Evolutionary conservation across 768 basidiomycete species (phyloP), one percentile per base, ranked within the genome.

Genomic region (Cubamyces lactineus): DNA sequence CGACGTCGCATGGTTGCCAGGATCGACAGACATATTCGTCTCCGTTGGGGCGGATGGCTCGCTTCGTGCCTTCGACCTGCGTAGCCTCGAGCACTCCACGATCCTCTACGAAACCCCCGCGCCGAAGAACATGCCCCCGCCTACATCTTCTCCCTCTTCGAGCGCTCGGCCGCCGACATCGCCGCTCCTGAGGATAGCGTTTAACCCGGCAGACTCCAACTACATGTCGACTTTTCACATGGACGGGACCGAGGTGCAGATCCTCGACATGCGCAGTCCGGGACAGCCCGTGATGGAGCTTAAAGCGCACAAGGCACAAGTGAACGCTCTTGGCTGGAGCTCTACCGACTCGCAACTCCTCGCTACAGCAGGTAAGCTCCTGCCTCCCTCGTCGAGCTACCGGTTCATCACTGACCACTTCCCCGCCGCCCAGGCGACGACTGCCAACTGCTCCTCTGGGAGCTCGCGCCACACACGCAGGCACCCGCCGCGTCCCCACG

Each of bases 1-100:
- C 77, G 95, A 98, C 72, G 95, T 97, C 43, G 95, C 94, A n/a
- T 99, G 97, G 96, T 84, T 98, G 13, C 97, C 97, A 5, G 86
- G 88, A 24, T 96, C 94, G 9, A 94, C 93, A 13, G 95, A 98
- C 72, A 94, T 98, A 66, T 99, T 99, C 73, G 95, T 98, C 40
- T 97, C 95, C 5, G 97, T 98, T 24, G 97, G 97, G 23, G 96
- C 96, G 30, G 97, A 99, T 71, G 97, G 97, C 12, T 94, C 91
- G 66, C 78, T 98, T 53, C 91, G 97, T 54, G 96, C 96, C 13
- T 99, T 98, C 74, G 97, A 99, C 75, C 80, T 99, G 58, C 88
- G 97, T 51, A 93, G 92, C 67, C 83, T 99, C 47, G 97, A 99
- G 73, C 97, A 98, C 76, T 97, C 94, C 13, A 99, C 97, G 12